These are phyloP conservation scores for Chamaecrista fasciculata DNA, from an alignment of 306 rosid genomes.

Conservation along the genomic window DNA sequence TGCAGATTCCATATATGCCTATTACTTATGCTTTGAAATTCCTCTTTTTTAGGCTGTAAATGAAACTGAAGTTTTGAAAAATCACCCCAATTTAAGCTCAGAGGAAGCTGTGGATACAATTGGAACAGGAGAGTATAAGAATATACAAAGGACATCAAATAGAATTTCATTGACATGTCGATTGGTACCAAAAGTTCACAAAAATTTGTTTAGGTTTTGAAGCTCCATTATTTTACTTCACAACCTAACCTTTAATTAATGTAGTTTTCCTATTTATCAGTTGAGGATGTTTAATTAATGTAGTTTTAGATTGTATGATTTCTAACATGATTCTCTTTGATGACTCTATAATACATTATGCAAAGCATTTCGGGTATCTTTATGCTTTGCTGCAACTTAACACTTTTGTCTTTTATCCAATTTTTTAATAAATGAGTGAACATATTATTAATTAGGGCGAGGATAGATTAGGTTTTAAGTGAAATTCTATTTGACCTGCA, in stretches of 20 bases:
- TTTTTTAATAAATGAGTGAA: too few relatives aligned
- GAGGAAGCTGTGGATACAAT: slow-evolving; percentile 32
- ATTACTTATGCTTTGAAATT: slow-evolving; percentile 26
- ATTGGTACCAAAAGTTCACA: slow-evolving; percentile 70
- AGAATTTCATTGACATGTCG: slow-evolving; percentile 84
- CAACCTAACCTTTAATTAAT: not conserved
- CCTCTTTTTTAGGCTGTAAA: slow-evolving; percentile 59
- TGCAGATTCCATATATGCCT: not conserved
- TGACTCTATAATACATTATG: too few relatives aligned
- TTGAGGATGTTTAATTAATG: too few relatives aligned
- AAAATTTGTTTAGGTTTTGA: slow-evolving; percentile 66
- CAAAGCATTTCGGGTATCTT: too few relatives aligned
- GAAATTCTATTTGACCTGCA: too few relatives aligned
- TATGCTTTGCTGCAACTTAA: too few relatives aligned
- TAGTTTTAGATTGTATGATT: not conserved
- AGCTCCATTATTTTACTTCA: not conserved
- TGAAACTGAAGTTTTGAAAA: slow-evolving; percentile 48
- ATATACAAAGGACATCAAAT: slow-evolving; percentile 48
- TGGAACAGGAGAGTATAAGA: slow-evolving; percentile 32
- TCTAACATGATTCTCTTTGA: too few relatives aligned
- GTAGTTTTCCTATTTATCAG: too few relatives aligned
- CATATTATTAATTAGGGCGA: too few relatives aligned
- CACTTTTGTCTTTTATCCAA: too few relatives aligned
- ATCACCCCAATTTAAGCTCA: slow-evolving; percentile 16
- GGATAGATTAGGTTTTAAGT: too few relatives aligned